Conservation (phyloP, 805 yeast species). For the Debaryomyces castellii region DNA sequence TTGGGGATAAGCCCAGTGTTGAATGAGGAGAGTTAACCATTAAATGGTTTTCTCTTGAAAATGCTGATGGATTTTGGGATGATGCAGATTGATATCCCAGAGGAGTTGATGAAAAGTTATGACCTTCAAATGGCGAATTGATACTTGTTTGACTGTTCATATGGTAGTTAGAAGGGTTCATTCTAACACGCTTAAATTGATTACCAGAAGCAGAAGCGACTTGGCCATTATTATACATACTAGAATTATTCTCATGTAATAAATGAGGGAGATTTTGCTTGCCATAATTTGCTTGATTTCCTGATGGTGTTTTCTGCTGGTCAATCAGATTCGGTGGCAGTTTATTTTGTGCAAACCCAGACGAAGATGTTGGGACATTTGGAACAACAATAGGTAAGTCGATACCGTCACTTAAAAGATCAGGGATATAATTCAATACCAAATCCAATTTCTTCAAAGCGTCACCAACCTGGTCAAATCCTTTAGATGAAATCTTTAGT, state of each 20-base stretch:
- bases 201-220: slow-evolving; percentile 1
- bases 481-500: slow-evolving; percentile 68
- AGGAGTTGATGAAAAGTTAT: slow-evolving; percentile 13
- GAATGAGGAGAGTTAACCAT: slow-evolving; percentile 26
- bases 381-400: slow-evolving; percentile 39
- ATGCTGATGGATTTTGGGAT: slow-evolving; percentile 6
- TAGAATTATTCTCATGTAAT: not conserved
- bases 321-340: not conserved
- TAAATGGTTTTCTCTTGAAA: slow-evolving; percentile 17
- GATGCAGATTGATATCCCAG: slow-evolving; percentile 4
- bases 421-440: slow-evolving; percentile 74
- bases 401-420: slow-evolving; percentile 44
- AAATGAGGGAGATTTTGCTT: not conserved
- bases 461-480: slow-evolving; percentile 74
- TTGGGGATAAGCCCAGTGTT: slow-evolving; percentile 30
- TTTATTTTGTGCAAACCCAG: not conserved
- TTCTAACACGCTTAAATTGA: slow-evolving; percentile 3
- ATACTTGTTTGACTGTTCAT: slow-evolving; percentile 4
- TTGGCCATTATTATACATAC: slow-evolving; percentile 8
- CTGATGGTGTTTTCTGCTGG: slow-evolving; percentile 3
- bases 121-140: slow-evolving; percentile 15
- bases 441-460: slow-evolving; percentile 74
- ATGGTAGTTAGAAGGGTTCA: slow-evolving; percentile 1
- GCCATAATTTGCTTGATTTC: not conserved
- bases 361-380: slow-evolving; percentile 21